Percentiles rank a stretch among this genome's conserved stretches.
phyloP scores from a whole-genome alignment of 768 basidiomycete species.

The Tremella fuciformis region DNA sequence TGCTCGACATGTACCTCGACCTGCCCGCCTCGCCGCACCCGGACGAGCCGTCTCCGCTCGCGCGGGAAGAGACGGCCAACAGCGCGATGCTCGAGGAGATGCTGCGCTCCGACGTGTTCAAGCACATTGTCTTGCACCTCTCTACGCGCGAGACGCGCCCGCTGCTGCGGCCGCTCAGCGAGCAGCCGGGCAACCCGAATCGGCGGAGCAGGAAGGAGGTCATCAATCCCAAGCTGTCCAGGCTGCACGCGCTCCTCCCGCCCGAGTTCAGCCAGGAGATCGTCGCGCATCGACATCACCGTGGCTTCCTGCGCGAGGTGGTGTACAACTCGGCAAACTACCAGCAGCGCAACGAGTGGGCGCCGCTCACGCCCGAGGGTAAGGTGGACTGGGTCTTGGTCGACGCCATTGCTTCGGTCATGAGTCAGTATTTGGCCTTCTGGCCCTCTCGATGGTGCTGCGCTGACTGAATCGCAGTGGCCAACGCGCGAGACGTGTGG shows the following conservation, averaged over 20 bases:
- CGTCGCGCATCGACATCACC: constrained; percentile 21
- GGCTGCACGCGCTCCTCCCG: constrained; percentile 29
- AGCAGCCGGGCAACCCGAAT: constrained; percentile 23
- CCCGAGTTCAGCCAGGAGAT: constrained; percentile 27
- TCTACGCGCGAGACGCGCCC: constrained; percentile 13
- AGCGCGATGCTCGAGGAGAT: constrained; percentile 18
- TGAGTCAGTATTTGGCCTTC: constrained; percentile 33
- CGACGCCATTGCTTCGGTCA: constrained; percentile 39
- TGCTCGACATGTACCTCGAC: constrained; percentile 32
- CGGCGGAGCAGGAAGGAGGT: constrained; percentile 15
- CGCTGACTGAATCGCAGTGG: constrained; percentile 16
- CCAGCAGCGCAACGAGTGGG: constrained; percentile 38
- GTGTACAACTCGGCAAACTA: constrained; percentile 38
- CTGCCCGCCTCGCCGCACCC: constrained; percentile 13
- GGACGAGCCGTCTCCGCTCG: not conserved
- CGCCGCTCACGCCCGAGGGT: constrained; percentile 40
- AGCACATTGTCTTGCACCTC: constrained; percentile 24
- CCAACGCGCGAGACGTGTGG: constrained; percentile 37
- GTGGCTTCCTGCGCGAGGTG: constrained; percentile 33
- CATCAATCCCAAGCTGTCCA: constrained; percentile 29
- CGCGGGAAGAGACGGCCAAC: constrained; percentile 23
- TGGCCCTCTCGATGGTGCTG: not conserved
- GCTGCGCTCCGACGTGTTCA: constrained; percentile 27
- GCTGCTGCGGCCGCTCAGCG: constrained; percentile 21
- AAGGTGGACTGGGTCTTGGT: constrained; percentile 45